Percentiles rank a stretch among this genome's conserved stretches.
Conservation (phyloP, 371 early-diverging fungal species). For the Mucor ambiguus region DNA sequence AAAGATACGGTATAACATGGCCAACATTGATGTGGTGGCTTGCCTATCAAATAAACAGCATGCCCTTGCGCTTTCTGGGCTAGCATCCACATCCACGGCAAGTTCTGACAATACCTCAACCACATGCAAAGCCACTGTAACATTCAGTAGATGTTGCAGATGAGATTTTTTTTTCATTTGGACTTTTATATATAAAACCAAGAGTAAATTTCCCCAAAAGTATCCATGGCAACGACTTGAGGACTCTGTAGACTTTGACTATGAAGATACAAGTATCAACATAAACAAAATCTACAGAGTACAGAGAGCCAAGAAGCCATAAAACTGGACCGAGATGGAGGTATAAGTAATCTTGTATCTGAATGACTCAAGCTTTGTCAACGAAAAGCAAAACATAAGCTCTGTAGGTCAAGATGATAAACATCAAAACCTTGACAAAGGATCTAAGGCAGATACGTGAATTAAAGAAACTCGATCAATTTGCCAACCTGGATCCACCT, state of each 20-base stretch:
- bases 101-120: no score
- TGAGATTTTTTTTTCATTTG: constrained; percentile 23
- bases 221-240: constrained; percentile 31
- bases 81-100: no score
- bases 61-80: no score
- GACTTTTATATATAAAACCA: not conserved
- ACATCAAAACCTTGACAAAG: constrained; percentile 39
- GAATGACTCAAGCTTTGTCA: constrained; percentile 56
- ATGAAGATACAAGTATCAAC: not conserved
- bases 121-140: not conserved
- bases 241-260: not conserved
- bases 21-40: no score
- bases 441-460: constrained; percentile 51
- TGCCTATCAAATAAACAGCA: no score
- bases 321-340: constrained; percentile 42
- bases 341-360: constrained; percentile 48
- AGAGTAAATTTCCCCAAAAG: constrained; percentile 39
- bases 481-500: constrained; percentile 4
- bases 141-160: not conserved
- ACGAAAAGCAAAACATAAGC: constrained; percentile 36
- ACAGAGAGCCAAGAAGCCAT: constrained; percentile 4
- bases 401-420: constrained; percentile 16
- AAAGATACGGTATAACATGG: no score
- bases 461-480: constrained; percentile 16
- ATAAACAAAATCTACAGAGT: constrained; percentile 3